Evolutionary conservation across 2,329 filamentous ascomycete genomes (phyloP), one percentile per base, ranked within the genome.

Genomic region (Reticulascus tulasneorum): DNA sequence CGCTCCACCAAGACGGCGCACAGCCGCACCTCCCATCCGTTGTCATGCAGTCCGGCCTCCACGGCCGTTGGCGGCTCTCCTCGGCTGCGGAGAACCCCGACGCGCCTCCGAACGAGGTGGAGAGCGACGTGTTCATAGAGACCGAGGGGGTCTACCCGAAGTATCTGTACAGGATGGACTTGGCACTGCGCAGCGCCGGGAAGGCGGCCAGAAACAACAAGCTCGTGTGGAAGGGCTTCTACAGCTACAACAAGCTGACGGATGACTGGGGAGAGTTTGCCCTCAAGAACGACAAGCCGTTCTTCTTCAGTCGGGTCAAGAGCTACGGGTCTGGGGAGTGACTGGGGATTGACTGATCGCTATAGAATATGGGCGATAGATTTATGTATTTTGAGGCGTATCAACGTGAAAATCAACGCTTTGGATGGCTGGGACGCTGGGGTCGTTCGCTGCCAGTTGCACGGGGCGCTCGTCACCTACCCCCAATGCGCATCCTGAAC

Each of bases 241-340:
- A 87, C 78, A 91, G 83, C 64, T 91, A 94, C 56, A 94, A 97
- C 56, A 76, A 77, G 48, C 60, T 94, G 52, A 94, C 88, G 7
- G 89, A 94, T 56, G 90, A 96, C 60, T 93, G 86, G 85, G 86
- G 73, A 5, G 84, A 86, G 62, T 97, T 97, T 60, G 59, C 63
- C 11, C 59, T 80, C 24, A 75, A 72, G 56, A 76, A 83, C 47
- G 70, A 80, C 38, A 82, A 79, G 57, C 70, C 79, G 1, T 84
- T 77, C 52, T 77, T 81, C 53, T 85, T 82, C 48, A 84, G 79
- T 51, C 66, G 80, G 10, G 80, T 85, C 5, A 74, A 67, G 58
- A 79, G 77, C 45, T 83, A 81, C 45, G 77, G 76, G 0, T 50
- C 62, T 36, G 69, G 69, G 15, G 69, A 64, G 43, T 69, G 21